Evolutionary conservation across 495 filamentous ascomycete species (phyloP), one percentile per base, ranked within the genome.

Genomic region (Immersiella caudata): DNA sequence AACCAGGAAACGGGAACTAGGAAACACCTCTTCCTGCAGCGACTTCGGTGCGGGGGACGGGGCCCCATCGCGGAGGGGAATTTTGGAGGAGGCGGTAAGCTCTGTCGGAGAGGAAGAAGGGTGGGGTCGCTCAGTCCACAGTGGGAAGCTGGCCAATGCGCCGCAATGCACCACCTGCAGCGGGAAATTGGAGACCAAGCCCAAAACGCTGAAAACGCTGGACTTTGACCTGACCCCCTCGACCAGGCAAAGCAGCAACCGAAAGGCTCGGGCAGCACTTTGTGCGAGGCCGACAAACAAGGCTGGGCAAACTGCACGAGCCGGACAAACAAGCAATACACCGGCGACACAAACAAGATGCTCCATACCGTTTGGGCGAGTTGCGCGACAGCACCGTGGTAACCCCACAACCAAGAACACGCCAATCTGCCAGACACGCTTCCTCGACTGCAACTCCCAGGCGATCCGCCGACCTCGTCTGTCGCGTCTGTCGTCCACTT

Each of bases 111-210:
- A 33, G 29, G 8, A 33, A 46, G 33, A 12, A 46, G 14, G 40
- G 40, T 46, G 40, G 40, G 40, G 40, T 46, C 40, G 40, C 40
- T 46, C 40, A 46, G 16, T 18, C 40, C 40, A 46, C 40, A 14
- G 40, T 46, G 40, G n/a, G 40, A 46, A 57, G 22, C 54, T 57
- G 54, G 54, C 22, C 54, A 57, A 57, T 57, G 22, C 26, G 54
- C 54, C 22, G 21, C 54, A 26, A 57, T 27, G 22, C 54, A 21
- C 54, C 21, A 21, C 54, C 54, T 46, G 40, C 40, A 46, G 40
- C 40, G 40, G 40, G 40, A 46, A 46, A 46, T 46, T 46, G 40
- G 40, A 46, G 40, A 46, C 11, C 40, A 46, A 46, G 40, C 54
- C 54, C 54, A 27, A 26, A 27, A 14, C 22, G n/a, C n/a, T n/a